Base-by-base conservation (phyloP, 208 protist species). In the Acanthamoeba triangularis region DNA sequence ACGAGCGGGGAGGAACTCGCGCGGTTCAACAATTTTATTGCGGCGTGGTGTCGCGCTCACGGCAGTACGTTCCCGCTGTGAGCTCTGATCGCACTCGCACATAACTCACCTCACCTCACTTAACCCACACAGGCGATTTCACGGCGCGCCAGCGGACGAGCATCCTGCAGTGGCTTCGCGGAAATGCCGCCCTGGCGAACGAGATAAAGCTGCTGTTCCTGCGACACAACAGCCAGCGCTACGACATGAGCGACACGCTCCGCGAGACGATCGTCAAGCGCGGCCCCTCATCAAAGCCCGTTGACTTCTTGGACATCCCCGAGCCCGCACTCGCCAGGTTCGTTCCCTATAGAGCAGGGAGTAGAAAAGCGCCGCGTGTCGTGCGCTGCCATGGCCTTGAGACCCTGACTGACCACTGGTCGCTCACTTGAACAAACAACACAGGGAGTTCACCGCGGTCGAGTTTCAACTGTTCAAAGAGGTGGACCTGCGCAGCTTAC, bases 231-330 rank as follows among this genome's bases (percentile, higher is more conserved):
- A 91, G 41, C 7, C 8, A 33, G 5, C 49, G 25, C 49, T 10
- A 52, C 33, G 10, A 90, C 28, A 41, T 44, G 16, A 33, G 69
- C 30, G 7, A 78, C 67, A 33, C 35, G 10, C 33, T 11, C 11
- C 67, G 35, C 6, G n/a, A 76, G 30, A 37, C 33, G 5, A 47
- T 47, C 44, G 44, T 4, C 59, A 65, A 65, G 59, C 59, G 23
- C 23, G 59, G 13, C 23, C 4, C 28, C 23, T 1, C 18, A n/a
- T 67, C 59, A 0, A 67, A 20, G 23, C 23, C 49, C 18, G 7
- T 65, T 65, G 85, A 92, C 5, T 92, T 92, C 85, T 69, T 92
- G 85, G 87, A 69, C 5, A 37, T 93, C 6, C 87, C 87, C 5
- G 87, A 93, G 25, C 49, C 35, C 5, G 59, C 20, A 1, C 56